Percentiles rank a stretch among this genome's conserved stretches.
Evolutionary conservation across 2,329 filamentous ascomycete genomes (phyloP).

Genomic region (Cladosporium austrohemisphaericum): DNA sequence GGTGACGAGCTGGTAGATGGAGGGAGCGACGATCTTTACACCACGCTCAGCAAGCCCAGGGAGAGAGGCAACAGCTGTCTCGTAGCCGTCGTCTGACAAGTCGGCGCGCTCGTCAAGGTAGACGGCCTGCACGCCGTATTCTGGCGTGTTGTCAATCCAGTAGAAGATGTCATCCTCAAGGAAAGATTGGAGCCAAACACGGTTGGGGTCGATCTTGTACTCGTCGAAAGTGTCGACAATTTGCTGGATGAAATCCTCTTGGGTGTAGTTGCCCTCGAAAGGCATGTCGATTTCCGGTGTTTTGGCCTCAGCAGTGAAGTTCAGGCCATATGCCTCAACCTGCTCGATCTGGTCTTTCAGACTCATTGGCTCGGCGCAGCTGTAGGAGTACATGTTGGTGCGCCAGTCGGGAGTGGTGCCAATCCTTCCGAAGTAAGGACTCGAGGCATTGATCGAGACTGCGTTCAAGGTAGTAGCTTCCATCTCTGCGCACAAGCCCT

Average conservation of each 20-base stretch:
- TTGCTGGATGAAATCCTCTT: slow-evolving; percentile 61
- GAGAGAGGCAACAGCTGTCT: slow-evolving; percentile 55
- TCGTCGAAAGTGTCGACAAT: slow-evolving; percentile 58
- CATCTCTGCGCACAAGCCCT: slow-evolving; percentile 67
- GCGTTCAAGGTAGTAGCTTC: slow-evolving; percentile 60
- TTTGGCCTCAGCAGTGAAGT: slow-evolving; percentile 67
- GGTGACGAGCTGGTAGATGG: slow-evolving; percentile 59
- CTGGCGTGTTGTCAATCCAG: slow-evolving; percentile 61
- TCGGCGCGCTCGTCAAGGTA: slow-evolving; percentile 63
- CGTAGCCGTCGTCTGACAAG: slow-evolving; percentile 45
- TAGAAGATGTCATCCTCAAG: slow-evolving; percentile 52
- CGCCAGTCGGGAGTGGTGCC: slow-evolving; percentile 54
- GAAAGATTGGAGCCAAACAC: slow-evolving; percentile 65
- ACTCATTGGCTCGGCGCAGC: slow-evolving; percentile 60
- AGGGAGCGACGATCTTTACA: slow-evolving; percentile 61
- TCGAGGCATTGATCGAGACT: slow-evolving; percentile 57
- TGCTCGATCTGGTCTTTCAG: slow-evolving; percentile 61
- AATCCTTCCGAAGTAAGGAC: slow-evolving; percentile 45
- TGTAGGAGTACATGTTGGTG: slow-evolving; percentile 60
- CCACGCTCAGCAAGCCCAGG: slow-evolving; percentile 54
- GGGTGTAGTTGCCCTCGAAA: slow-evolving; percentile 61
- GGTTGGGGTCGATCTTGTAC: slow-evolving; percentile 49
- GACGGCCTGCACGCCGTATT: slow-evolving; percentile 59
- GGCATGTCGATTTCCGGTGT: slow-evolving; percentile 66
- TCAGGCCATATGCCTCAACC: slow-evolving; percentile 47